Evolutionary conservation across 805 yeast species (phyloP), one percentile per base, ranked within the genome.

Genomic region (Cyberlindnera euphorbiiphila): DNA sequence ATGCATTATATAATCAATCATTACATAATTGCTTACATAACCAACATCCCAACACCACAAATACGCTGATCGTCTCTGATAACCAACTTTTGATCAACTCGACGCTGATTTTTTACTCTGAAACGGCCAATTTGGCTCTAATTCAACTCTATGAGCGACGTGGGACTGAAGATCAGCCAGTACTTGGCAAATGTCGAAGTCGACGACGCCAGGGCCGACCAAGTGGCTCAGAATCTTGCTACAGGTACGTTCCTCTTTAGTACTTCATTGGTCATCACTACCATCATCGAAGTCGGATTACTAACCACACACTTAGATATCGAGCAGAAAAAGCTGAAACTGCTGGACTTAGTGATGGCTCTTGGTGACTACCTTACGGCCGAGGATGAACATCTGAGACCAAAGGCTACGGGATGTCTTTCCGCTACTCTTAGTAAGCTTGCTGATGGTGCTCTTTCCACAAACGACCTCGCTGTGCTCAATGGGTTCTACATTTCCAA

Each of bases 341-440:
- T 45, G 12, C 28, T 82, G 12, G 73, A 72, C 32, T 62, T 84
- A 29, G 74, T 85, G 8, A 68, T 74, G 31, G 56, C 65, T 2
- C 61, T 85, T 20, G 87, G 85, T n/a, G 76, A 74, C 19, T 66
- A 70, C 33, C 62, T 85, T 20, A 78, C 85, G 1, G 73, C 82
- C 3, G 81, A 76, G 7, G 78, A 76, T 42, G 74, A 71, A 18
- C 45, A 57, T 2, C 61, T 71, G 13, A 64, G 94, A 43, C 56
- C 69, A 6, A 72, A 69, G 37, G 75, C 79, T 0, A 58, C 74
- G 4, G 42, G 49, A 16, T 73, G 76, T 36, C 51, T 76, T 7
- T 51, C 76, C 1, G 56, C 59, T 3, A 61, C 67, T 1, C 44
- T 76, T 19, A 41, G 46, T 3, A 46, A 53, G 11, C 41, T 71